A percentile compares a stretch with the other conserved stretches of the same genome.
phyloP scores from a whole-genome alignment of 2,329 filamentous ascomycete genomes.

The Penicillium rolfsii region DNA sequence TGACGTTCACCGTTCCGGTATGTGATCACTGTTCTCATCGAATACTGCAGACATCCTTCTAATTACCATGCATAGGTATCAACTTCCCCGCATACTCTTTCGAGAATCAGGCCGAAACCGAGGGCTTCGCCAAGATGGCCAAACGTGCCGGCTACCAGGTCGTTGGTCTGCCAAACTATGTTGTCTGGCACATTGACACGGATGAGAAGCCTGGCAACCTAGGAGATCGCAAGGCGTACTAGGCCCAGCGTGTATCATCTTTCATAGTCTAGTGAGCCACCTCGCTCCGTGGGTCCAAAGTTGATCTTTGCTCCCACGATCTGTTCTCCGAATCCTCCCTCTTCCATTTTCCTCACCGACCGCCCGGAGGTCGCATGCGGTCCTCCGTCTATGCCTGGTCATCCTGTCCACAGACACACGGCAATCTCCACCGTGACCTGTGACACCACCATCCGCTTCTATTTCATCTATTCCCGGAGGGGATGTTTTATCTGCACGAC shows the following conservation, averaged over 20 bases:
- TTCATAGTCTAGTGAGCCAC: constrained; percentile 14
- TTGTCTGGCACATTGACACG: constrained; percentile 98
- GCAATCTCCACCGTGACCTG: constrained; percentile 24
- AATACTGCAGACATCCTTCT: constrained; percentile 13
- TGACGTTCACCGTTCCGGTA: constrained; percentile 93
- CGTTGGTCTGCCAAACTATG: constrained; percentile 90
- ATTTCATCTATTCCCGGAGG: constrained; percentile 22
- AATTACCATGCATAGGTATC: constrained; percentile 65
- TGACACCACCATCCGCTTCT: constrained; percentile 16
- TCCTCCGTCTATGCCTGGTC: neutral
- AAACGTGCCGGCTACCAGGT: constrained; percentile 94
- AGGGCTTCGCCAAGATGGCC: constrained; percentile 98
- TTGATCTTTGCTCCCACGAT: constrained; percentile 27
- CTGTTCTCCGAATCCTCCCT: constrained; percentile 17
- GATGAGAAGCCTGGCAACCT: constrained; percentile 87
- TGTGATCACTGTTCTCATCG: constrained; percentile 24
- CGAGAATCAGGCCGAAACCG: constrained; percentile 98
- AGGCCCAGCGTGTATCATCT: constrained; percentile 19
- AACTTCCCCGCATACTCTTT: constrained; percentile 97
- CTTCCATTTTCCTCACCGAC: constrained; percentile 19
- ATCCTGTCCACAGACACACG: constrained; percentile 4
- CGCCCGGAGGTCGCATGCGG: constrained; percentile 6
- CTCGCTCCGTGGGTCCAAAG: constrained; percentile 18
- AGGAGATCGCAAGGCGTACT: constrained; percentile 45
- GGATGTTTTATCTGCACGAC: constrained; percentile 28